Evolutionary conservation across 208 protist genomes (phyloP), one percentile per base, ranked within the genome.

Genomic region (Vickermania spadyakhi): DNA sequence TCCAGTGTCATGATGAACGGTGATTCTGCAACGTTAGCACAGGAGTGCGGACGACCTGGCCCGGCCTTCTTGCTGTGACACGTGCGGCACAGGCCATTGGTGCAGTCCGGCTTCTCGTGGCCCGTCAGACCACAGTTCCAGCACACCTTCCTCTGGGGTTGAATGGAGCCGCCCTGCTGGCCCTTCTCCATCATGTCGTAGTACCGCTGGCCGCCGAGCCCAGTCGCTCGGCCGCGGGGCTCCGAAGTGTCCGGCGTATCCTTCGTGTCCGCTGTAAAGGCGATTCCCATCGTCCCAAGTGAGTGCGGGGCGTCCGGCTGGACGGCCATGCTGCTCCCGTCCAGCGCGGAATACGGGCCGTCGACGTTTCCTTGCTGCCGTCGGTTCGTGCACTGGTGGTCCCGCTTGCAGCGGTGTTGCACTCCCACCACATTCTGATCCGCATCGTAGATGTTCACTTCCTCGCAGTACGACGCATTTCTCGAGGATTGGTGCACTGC

Each of bases 91-190:
- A 93, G 62, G 31, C 52, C 63, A 65, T 93, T 93, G 13, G 70
- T 70, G 72, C 85, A 93, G n/a, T 79, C 58, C 3, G 85, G 79
- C 60, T 93, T 93, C 61, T 93, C 85, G 49, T 93, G 85, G 0
- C 78, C 79, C 1, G 72, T 54, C 62, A 93, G 75, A 23, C 85
- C 85, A 51, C 85, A 93, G 62, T 73, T 72, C 85, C 85, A 93
- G 69, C 85, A 93, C n/a, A 93, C 77, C 62, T 87, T 86, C 13
- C 60, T 72, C 4, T 67, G 45, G 11, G 62, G 63, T 21, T 58
- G 42, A 42, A 31, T 21, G 49, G 18, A 36, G 22, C 56, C 49
- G 30, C 58, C 72, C 2, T 55, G 45, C 11, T 42, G 62, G 18
- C 73, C 70, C 36, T 61, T 62, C 22, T 64, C 65, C n/a, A 58